Conservation (phyloP, 108 stramenopile species). For the Cyclotella choctawhatcheeana region DNA sequence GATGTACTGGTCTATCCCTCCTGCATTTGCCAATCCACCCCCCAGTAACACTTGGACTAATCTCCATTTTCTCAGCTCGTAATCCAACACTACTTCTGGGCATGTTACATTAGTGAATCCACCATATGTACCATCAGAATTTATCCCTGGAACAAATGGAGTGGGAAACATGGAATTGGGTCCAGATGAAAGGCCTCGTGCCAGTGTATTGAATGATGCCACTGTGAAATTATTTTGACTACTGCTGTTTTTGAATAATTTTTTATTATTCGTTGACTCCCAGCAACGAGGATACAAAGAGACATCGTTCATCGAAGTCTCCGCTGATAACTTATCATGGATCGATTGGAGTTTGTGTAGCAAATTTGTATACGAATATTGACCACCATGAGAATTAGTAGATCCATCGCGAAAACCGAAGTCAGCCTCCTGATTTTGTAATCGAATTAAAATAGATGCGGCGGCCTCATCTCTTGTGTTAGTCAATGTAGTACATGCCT, state of each 20-base stretch:
- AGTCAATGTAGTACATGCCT: neutral
- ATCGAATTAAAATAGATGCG: neutral
- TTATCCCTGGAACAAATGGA: slow-evolving; percentile 23
- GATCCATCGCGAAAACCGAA: neutral
- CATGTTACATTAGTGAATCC: slow-evolving; percentile 46
- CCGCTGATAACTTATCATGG: neutral
- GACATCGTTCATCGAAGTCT: neutral
- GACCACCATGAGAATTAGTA: neutral
- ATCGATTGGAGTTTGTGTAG: neutral
- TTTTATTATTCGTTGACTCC: neutral
- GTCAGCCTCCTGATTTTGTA: slow-evolving; percentile 10
- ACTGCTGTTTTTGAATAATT: neutral
- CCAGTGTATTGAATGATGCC: slow-evolving; percentile 58
- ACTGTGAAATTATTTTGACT: slow-evolving; percentile 31
- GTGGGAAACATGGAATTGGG: slow-evolving; percentile 32
- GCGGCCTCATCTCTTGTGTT: neutral
- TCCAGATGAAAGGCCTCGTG: slow-evolving; percentile 53
- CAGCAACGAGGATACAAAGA: slow-evolving; percentile 3
- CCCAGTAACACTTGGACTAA: slow-evolving; percentile 52
- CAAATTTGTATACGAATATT: neutral
- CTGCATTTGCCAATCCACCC: neutral
- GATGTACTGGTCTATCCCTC: neutral
- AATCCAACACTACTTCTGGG: slow-evolving; percentile 51
- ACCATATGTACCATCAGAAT: slow-evolving; percentile 32
- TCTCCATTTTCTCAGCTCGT: slow-evolving; percentile 51